Percentiles rank a stretch among this genome's conserved stretches.
These are phyloP conservation scores for Lasiosphaeria miniovina DNA, from an alignment of 495 filamentous ascomycete species.

Conservation along the genomic window DNA sequence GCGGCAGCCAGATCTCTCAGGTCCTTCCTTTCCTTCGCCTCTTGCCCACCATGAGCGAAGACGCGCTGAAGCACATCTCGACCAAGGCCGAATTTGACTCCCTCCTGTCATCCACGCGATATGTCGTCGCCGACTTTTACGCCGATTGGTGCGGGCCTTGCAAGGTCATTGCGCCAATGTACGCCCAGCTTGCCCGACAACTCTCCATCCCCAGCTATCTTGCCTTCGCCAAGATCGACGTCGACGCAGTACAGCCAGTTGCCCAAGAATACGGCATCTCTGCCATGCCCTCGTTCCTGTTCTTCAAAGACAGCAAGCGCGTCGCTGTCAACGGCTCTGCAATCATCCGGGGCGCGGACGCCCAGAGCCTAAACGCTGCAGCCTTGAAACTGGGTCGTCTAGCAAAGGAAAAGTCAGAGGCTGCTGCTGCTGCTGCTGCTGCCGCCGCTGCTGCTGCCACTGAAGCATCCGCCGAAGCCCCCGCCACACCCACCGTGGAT, in stretches of 20 bases:
- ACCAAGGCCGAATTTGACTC: constrained; percentile 37
- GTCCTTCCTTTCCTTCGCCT: too few species aligned
- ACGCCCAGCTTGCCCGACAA: constrained; percentile 48
- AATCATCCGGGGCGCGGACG: constrained; percentile 31
- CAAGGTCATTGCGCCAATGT: constrained; percentile 62
- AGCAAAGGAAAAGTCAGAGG: constrained; percentile 28
- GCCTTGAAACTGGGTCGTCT: constrained; percentile 29
- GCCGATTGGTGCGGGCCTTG: constrained; percentile 69
- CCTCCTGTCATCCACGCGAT: constrained; percentile 40
- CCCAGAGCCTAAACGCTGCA: constrained; percentile 19
- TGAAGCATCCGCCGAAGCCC: too few species aligned
- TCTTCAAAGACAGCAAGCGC: constrained; percentile 74
- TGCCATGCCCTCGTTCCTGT: constrained; percentile 83
- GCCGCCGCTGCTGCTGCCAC: constrained; percentile 17
- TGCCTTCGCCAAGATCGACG: constrained; percentile 59
- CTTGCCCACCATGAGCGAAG: constrained; percentile 20
- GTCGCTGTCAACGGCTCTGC: constrained; percentile 61
- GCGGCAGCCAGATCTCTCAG: too few species aligned
- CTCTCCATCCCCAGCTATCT: constrained; percentile 47
- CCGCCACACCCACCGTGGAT: too few species aligned
- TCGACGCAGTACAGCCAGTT: constrained; percentile 50
- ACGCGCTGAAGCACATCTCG: constrained; percentile 31
- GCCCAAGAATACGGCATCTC: constrained; percentile 47
- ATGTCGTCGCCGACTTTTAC: constrained; percentile 53
- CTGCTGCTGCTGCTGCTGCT: constrained; percentile 18